phyloP scores from a whole-genome alignment of 2,329 filamentous ascomycete genomes.

The Hyphodiscus sp. region DNA sequence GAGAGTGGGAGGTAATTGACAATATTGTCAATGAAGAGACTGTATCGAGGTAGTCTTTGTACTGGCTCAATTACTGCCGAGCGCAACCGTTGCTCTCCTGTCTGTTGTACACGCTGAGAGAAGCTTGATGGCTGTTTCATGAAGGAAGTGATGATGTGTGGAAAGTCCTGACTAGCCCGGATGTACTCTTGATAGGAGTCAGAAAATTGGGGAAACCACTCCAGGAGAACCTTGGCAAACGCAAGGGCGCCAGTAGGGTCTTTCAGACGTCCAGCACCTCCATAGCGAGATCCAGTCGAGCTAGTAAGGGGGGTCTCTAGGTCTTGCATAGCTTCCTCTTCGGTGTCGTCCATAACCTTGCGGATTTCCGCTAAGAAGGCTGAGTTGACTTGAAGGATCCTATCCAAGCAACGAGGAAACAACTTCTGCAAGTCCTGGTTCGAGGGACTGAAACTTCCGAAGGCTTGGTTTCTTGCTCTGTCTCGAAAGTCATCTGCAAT shows the following conservation, averaged over 20 bases:
- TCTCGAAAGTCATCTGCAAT: conserved; percentile 75
- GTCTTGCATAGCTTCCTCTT: conserved; percentile 71
- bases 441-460: conserved; percentile 62
- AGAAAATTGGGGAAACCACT: conserved; percentile 91
- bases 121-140: conserved; percentile 78
- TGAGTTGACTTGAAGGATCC: conserved; percentile 76
- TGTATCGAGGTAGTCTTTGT: conserved; percentile 89
- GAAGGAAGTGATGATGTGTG: conserved; percentile 71
- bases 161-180: conserved; percentile 79
- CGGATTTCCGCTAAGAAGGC: conserved; percentile 73
- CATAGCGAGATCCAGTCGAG: conserved; percentile 40
- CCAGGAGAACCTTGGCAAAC: conserved; percentile 74
- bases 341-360: conserved; percentile 72
- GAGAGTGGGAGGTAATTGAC: conserved; percentile 76
- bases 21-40: conserved; percentile 93
- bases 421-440: conserved; percentile 66
- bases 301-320: conserved; percentile 54
- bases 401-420: conserved; percentile 74
- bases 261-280: conserved; percentile 42
- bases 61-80: conserved; percentile 95
- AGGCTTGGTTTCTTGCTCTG: conserved; percentile 52
- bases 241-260: conserved; percentile 73
- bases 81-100: conserved; percentile 83
- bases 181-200: conserved; percentile 93
- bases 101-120: conserved; percentile 69